phyloP scores from a whole-genome alignment of 352 stramenopile genomes.

The Vaucheria bursata region DNA sequence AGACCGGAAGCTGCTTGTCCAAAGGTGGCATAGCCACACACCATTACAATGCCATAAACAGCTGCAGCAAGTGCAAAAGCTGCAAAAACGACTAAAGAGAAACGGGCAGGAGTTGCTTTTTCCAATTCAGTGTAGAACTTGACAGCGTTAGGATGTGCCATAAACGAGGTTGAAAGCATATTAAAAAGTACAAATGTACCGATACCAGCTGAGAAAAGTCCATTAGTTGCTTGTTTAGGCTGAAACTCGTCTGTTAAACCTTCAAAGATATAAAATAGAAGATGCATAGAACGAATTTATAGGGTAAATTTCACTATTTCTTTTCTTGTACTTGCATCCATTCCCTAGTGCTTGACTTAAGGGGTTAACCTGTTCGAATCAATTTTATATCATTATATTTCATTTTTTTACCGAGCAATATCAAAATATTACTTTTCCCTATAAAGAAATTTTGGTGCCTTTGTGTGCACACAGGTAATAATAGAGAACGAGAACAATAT shows the following conservation, averaged over 20 bases:
- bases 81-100: neutral
- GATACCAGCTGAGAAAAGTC: constrained; percentile 1
- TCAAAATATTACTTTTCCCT: no score
- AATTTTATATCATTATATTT: no score
- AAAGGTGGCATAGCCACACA: constrained; percentile 37
- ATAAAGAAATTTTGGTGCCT: no score
- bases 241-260: neutral
- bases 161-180: constrained; percentile 41
- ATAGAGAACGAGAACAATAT: no score
- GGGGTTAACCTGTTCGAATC: no score
- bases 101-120: constrained; percentile 7
- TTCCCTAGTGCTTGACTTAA: no score
- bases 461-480: no score
- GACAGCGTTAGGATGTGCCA: constrained; percentile 50
- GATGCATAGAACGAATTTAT: no score
- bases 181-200: constrained; percentile 30
- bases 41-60: constrained; percentile 28
- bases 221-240: neutral
- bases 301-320: no score
- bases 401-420: no score
- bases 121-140: constrained; percentile 53
- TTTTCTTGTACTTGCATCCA: no score
- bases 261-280: no score
- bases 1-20: constrained; percentile 30
- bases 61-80: constrained; percentile 34